Conservation (phyloP, 306 rosid genomes). For the Prosopis cineraria region DNA sequence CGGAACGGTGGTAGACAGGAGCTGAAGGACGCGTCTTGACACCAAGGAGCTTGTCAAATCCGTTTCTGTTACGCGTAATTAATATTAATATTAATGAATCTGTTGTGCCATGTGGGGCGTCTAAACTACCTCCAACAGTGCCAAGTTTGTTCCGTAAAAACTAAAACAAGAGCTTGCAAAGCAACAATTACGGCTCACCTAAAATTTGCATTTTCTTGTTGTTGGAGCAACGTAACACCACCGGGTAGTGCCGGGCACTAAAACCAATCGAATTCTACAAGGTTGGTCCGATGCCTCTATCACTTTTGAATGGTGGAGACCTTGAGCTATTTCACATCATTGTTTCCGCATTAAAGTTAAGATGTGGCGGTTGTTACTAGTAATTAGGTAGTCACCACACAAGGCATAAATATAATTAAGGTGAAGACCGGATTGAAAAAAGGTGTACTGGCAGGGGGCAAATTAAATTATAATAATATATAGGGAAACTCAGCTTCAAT, state of each 20-base stretch:
- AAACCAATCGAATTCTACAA: conserved; percentile 10
- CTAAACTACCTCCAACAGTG: conserved; percentile 12
- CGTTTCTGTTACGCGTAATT: conserved; percentile 31
- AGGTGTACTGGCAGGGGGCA: too few relatives aligned
- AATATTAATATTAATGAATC: conserved; percentile 25
- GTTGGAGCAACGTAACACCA: conserved; percentile 35
- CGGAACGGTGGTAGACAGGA: neutral
- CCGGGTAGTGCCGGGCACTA: neutral
- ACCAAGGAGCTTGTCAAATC: conserved; percentile 34
- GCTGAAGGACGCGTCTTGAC: conserved; percentile 25
- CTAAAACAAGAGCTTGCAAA: conserved; percentile 52
- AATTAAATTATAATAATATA: too few relatives aligned
- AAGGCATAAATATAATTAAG: neutral
- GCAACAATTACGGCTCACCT: conserved; percentile 75
- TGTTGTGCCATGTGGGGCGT: conserved; percentile 26
- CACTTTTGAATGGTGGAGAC: conserved; percentile 31
- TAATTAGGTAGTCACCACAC: neutral
- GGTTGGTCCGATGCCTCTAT: conserved; percentile 45
- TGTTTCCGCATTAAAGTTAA: conserved; percentile 36
- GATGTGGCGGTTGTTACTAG: conserved; percentile 12
- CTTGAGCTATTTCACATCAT: neutral
- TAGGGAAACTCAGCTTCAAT: too few relatives aligned
- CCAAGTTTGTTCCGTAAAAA: conserved; percentile 43
- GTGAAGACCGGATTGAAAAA: neutral
- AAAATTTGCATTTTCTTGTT: conserved; percentile 50